Base-by-base conservation (phyloP, 345 rosid genomes). In the Geranium brycei region DNA sequence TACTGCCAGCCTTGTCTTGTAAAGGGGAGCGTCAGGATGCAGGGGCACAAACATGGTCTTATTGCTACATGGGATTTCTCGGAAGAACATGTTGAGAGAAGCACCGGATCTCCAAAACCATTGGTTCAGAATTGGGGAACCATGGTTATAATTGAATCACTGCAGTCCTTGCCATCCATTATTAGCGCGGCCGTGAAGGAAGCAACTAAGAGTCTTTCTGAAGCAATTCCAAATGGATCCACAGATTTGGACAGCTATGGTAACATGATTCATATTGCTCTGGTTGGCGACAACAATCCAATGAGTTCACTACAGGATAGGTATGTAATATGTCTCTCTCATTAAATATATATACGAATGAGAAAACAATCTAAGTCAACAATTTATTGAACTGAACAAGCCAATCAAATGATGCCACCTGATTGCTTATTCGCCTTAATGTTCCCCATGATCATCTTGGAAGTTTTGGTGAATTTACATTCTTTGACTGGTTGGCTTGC, bases 301-400 rank as follows among this genome's bases (percentile, higher is more conserved):
- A 93, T 88, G 97, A 90, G 96, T 69, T 84, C 87, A 64, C 97
- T 93, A 72, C 99, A 91, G 82, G 99, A 93, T 74, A 91, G 99
- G 99, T 93, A 85, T 35, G 41, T 23, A 23, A 31, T 30, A 3
- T 68, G 57, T 66, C 30, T 35, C 75, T 56, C 55, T 19, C 57
- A 35, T 35, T 35, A 4, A 4, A 4, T 4, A 4, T 35, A 35
- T 35, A 35, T 35, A 4, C 28, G 28, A 23, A 23, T 23, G 28
- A 23, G 10, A 35, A 35, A 35, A 35, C 5, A 35, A 35, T 35
- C 10, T 4, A 35, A 35, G 41, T 35, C 41, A 35, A 35, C 10
- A 7, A 35, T 4, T 7, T 35, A 35, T 7, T 35, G 41, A 35
- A 4, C 10, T 35, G 10, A 35, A 35, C 41, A 4, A 35, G 41